Conservation (phyloP, 495 filamentous ascomycete species). For the Neurospora sp. region DNA sequence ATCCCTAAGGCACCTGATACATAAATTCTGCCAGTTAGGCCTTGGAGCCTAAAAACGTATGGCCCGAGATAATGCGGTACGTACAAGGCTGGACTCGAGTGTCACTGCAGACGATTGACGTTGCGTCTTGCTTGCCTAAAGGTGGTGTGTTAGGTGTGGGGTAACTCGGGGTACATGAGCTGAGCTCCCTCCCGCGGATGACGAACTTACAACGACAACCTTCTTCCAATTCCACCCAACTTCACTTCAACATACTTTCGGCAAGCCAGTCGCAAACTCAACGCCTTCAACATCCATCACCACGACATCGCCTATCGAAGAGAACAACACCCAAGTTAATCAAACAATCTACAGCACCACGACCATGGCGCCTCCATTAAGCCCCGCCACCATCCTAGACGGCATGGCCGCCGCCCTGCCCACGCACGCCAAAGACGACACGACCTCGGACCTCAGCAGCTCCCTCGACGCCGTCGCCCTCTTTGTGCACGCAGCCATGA, state of each 20-base stretch:
- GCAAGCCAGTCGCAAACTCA: background rate
- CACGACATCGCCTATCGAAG: background rate
- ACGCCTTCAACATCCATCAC: background rate
- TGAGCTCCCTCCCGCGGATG: background rate
- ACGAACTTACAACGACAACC: background rate
- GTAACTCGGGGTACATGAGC: background rate
- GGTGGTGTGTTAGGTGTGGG: background rate
- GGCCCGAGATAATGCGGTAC: no score
- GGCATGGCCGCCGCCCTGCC: conserved; percentile 50
- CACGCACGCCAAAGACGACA: conserved; percentile 37
- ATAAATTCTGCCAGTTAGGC: no score
- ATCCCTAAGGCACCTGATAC: no score
- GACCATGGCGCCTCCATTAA: conserved; percentile 20
- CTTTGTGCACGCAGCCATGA: conserved; percentile 75
- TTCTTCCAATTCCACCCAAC: background rate
- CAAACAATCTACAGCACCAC: background rate
- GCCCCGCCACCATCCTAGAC: conserved; percentile 34
- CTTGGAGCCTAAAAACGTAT: no score
- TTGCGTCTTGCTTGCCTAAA: background rate
- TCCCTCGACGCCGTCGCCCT: conserved; percentile 80
- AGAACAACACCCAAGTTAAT: background rate
- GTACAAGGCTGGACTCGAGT: background rate
- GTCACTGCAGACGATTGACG: background rate
- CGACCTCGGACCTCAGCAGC: conserved; percentile 55
- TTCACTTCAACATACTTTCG: background rate